Evolutionary conservation across 2,329 filamentous ascomycete species (phyloP).

Genomic region (Pyricularia grisea): DNA sequence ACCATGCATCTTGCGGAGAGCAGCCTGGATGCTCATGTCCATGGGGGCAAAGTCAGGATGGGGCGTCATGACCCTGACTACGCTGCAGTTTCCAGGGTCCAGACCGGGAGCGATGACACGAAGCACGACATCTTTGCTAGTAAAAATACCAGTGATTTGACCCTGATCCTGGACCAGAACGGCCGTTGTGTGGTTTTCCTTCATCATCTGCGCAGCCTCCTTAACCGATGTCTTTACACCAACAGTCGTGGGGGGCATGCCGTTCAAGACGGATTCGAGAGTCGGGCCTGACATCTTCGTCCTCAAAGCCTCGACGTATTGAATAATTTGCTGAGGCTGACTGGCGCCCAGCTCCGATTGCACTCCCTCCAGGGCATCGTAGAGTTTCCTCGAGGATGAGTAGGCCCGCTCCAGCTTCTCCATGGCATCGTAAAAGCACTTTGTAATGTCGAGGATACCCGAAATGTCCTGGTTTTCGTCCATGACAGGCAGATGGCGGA

Average conservation of each 20-base stretch:
- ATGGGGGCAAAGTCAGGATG: constrained; percentile 97
- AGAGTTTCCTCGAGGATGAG: constrained; percentile 93
- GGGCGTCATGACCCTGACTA: constrained; percentile 97
- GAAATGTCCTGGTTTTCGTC: constrained; percentile 99
- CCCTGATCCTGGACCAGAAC: constrained; percentile 94
- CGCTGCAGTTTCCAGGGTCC: constrained; percentile 90
- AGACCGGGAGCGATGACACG: constrained; percentile 95
- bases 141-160: constrained; percentile 97
- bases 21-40: constrained; percentile 98
- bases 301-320: constrained; percentile 93
- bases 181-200: constrained; percentile 96
- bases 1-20: constrained; percentile 98
- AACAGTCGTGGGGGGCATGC: constrained; percentile 85
- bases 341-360: constrained; percentile 93
- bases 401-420: constrained; percentile 98
- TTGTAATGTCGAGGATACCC: constrained; percentile 95
- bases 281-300: constrained; percentile 98
- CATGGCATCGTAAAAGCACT: constrained; percentile 99
- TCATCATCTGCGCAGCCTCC: constrained; percentile 93
- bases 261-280: constrained; percentile 86
- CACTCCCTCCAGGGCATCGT: constrained; percentile 94
- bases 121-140: constrained; percentile 96
- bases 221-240: constrained; percentile 93
- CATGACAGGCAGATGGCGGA: constrained; percentile 96
- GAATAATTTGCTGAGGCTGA: constrained; percentile 97